A percentile compares a stretch with the other conserved stretches of the same genome.
Evolutionary conservation across 1,139 yeast species (phyloP).

Genomic region (Keqinozyma sinolaborantium): DNA sequence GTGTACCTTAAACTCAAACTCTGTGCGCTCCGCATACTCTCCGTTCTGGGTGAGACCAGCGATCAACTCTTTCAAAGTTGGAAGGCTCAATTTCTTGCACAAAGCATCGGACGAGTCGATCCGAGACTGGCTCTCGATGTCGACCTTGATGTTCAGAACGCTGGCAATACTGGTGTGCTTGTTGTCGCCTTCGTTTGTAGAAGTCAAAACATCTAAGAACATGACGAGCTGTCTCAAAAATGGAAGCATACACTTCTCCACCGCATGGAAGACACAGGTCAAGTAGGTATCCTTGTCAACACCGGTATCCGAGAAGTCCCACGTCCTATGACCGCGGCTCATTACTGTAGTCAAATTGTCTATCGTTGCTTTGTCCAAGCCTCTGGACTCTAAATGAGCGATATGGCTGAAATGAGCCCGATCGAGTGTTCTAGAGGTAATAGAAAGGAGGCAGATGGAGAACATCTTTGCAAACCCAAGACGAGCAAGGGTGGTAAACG

Average conservation of each 20-base stretch:
- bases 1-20: constrained; percentile 23
- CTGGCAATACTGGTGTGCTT: constrained; percentile 14
- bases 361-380: constrained; percentile 4
- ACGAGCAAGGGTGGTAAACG: constrained; percentile 30
- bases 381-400: neutral
- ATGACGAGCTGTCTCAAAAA: constrained; percentile 35
- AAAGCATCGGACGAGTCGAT: constrained; percentile 16
- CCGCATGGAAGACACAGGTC: constrained; percentile 18
- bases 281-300: constrained; percentile 7
- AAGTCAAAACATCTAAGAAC: constrained; percentile 31
- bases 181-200: constrained; percentile 22
- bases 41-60: constrained; percentile 2
- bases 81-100: constrained; percentile 8
- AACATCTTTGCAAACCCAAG: constrained; percentile 27
- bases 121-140: constrained; percentile 14
- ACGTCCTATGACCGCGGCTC: constrained; percentile 5
- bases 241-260: constrained; percentile 31
- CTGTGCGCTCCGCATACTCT: constrained; percentile 2
- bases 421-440: constrained; percentile 9
- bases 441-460: constrained; percentile 18
- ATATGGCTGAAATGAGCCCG: neutral
- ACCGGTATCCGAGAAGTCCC: constrained; percentile 3
- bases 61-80: constrained; percentile 9
- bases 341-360: constrained; percentile 4
- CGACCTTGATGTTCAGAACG: constrained; percentile 15